These are phyloP conservation scores for Cytospora leucostoma DNA, from an alignment of 2,329 filamentous ascomycete genomes.

Conservation along the genomic window DNA sequence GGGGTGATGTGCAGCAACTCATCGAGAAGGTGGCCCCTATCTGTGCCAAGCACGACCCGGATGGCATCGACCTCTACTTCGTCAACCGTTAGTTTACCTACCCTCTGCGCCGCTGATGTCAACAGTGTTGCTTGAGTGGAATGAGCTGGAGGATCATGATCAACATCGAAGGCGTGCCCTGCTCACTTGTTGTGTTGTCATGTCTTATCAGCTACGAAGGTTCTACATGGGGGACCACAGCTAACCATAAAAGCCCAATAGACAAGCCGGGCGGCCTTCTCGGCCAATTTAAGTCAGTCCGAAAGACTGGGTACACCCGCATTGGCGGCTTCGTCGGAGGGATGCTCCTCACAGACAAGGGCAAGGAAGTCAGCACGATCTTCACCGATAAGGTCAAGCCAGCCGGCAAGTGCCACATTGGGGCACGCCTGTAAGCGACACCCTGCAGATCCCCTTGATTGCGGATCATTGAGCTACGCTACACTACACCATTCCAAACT, in stretches of 20 bases:
- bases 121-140: background rate
- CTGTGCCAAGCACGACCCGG: slow-evolving; percentile 18
- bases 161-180: background rate
- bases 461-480: too few species aligned
- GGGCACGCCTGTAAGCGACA: slow-evolving; percentile 28
- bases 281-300: slow-evolving; percentile 21
- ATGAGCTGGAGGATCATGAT: background rate
- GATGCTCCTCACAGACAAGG: slow-evolving; percentile 24
- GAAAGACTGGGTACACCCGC: slow-evolving; percentile 28
- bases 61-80: slow-evolving; percentile 21
- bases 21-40: slow-evolving; percentile 21
- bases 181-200: background rate
- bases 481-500: too few species aligned
- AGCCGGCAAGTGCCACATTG: slow-evolving; percentile 33
- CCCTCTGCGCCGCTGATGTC: background rate
- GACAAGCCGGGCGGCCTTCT: slow-evolving; percentile 21
- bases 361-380: slow-evolving; percentile 31
- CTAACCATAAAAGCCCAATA: background rate
- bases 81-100: slow-evolving; percentile 16
- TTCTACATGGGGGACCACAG: background rate
- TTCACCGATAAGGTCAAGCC: slow-evolving; percentile 33
- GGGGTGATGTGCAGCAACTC: slow-evolving; percentile 14
- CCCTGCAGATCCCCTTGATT: background rate
- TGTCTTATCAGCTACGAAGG: background rate
- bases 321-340: slow-evolving; percentile 31